Evolutionary conservation across 2,329 filamentous ascomycete genomes (phyloP).

Genomic region (Ascochyta koolunga): DNA sequence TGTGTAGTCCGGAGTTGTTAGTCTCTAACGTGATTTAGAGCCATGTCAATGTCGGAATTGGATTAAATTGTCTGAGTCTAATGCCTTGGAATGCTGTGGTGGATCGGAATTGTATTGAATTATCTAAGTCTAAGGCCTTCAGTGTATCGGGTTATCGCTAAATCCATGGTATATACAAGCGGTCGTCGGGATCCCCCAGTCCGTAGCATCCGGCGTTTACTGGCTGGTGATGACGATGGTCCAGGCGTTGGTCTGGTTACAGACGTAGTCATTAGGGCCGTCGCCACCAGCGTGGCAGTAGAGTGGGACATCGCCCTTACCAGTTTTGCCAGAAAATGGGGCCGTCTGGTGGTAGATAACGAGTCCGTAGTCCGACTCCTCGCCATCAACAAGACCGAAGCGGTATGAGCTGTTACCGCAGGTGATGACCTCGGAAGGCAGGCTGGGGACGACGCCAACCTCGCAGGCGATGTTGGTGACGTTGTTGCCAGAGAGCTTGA

Average conservation of each 20-base stretch:
- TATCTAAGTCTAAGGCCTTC: not conserved
- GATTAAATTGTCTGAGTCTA: not conserved
- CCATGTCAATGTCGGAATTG: not conserved
- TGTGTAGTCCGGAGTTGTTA: no score
- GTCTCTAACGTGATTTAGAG: no score
- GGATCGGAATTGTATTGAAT: not conserved
- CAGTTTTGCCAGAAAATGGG: slow-evolving; percentile 16
- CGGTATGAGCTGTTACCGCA: slow-evolving; percentile 29
- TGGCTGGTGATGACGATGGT: slow-evolving; percentile 22
- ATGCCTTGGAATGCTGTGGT: no score
- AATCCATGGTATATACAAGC: slow-evolving; percentile 5
- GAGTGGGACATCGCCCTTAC: slow-evolving; percentile 17
- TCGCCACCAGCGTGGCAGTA: slow-evolving; percentile 32
- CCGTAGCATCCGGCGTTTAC: not conserved
- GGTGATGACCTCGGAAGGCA: slow-evolving; percentile 21
- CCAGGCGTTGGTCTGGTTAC: slow-evolving; percentile 15
- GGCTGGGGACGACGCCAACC: slow-evolving; percentile 12
- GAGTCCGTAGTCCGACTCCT: slow-evolving; percentile 11
- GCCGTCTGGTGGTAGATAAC: slow-evolving; percentile 26
- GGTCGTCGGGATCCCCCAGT: not conserved
- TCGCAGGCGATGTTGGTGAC: slow-evolving; percentile 20
- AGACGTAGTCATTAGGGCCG: slow-evolving; percentile 25
- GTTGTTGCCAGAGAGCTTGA: slow-evolving; percentile 30
- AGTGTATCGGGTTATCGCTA: slow-evolving; percentile 1
- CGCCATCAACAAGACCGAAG: slow-evolving; percentile 20